Evolutionary conservation across 768 basidiomycete species (phyloP), one percentile per base, ranked within the genome.

Genomic region (Paxillus rubicundulus): DNA sequence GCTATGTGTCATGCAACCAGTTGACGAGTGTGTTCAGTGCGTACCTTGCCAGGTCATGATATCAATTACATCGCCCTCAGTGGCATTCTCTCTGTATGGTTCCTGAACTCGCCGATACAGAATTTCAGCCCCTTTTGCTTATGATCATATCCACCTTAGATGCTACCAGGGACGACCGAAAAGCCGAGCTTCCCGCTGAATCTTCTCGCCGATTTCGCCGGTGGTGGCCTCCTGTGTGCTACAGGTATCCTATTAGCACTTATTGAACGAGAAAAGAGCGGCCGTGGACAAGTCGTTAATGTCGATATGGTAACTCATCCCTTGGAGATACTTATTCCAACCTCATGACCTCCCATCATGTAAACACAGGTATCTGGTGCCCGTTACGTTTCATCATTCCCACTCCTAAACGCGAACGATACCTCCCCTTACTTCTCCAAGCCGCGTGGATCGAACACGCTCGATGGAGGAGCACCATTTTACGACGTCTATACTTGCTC

Each of bases 61-160:
- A 79, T 92, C 50, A 92, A 92, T 66, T 92, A 91, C 64, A 77
- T 91, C 12, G 89, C 90, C 14, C 73, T 89, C 32, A 89, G 86
- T 53, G 90, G 90, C 0, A 76, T 86, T 3, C 70, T 92, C 9
- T 81, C 87, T 9, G 87, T 88, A 57, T 28, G 74, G 47, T 32
- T 2, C 14, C 28, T 9, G 13, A 42, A 34, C 36, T 28, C 20
- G 4, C 28, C 33, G 8, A 38, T 12, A 5, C 37, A 13, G 17
- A 18, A 5, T 21, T n/a, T n/a, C 9, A 32, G 18, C 32, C 20
- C 28, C 45, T 21, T 55, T 24, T 24, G 24, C 24, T 24, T 24
- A 24, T 6, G 24, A 24, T 6, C 5, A 54, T 34, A 34, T 20
- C 36, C 17, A 39, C 12, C 12, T 7, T 41, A 89, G 83, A 82